phyloP scores from a whole-genome alignment of 441 rosid species.

The Adansonia rubrostipa region DNA sequence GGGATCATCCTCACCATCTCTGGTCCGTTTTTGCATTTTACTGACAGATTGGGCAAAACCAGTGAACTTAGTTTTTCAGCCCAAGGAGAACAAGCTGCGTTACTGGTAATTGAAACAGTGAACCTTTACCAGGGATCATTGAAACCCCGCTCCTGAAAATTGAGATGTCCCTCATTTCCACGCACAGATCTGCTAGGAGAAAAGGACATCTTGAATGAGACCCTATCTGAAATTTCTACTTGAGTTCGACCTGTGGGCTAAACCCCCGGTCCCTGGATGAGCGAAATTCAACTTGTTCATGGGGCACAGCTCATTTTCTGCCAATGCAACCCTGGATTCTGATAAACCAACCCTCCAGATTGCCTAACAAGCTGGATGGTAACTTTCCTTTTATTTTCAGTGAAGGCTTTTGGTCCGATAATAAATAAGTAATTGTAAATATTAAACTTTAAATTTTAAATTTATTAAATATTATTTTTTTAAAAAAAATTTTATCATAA shows the following conservation, averaged over 20 bases:
- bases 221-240: not conserved
- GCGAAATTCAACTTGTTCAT: not conserved
- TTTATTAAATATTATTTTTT: too few species aligned
- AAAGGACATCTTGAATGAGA: not conserved
- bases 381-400: too few species aligned
- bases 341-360: not conserved
- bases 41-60: not conserved
- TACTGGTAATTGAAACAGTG: not conserved
- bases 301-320: conserved; percentile 6
- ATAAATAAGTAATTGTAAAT: too few species aligned
- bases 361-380: not conserved
- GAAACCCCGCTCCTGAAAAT: not conserved
- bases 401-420: too few species aligned
- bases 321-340: not conserved
- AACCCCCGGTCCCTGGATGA: not conserved
- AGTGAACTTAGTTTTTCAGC: not conserved
- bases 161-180: not conserved
- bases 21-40: not conserved
- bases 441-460: too few species aligned
- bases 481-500: too few species aligned
- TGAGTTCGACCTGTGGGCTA: not conserved
- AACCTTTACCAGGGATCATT: not conserved
- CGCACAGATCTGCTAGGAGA: not conserved
- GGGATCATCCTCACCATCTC: not conserved
- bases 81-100: too few species aligned